Percentiles rank a stretch among this genome's conserved stretches.
These are phyloP conservation scores for Triticum turgidum DNA, from an alignment of 176 grass and related monocot genomes.

Conservation along the genomic window DNA sequence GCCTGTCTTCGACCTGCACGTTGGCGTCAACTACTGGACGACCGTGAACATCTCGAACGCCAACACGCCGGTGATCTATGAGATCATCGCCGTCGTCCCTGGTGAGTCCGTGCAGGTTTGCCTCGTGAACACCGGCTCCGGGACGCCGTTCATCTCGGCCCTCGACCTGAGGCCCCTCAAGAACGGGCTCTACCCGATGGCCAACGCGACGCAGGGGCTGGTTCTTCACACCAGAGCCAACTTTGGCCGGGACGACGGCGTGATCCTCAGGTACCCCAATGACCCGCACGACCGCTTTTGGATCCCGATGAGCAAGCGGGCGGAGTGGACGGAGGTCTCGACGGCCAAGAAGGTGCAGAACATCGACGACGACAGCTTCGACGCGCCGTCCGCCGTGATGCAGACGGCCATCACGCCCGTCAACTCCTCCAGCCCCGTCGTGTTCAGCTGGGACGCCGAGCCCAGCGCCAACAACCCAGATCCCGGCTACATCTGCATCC, in stretches of 20 bases:
- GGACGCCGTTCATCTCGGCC: conserved; percentile 66
- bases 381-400: conserved; percentile 47
- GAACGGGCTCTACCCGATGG: conserved; percentile 15
- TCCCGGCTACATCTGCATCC: conserved; percentile 13
- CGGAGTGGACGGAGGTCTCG: conserved; percentile 5
- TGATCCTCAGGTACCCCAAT: conserved; percentile 41
- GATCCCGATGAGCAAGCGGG: not conserved
- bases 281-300: conserved; percentile 44
- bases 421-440: conserved; percentile 40
- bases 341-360: conserved; percentile 19
- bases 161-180: conserved; percentile 57
- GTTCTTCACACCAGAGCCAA: conserved; percentile 14
- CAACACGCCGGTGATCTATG: not conserved
- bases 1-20: conserved; percentile 48
- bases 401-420: conserved; percentile 47
- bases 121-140: conserved; percentile 50
- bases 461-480: not conserved
- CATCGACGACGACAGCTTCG: not conserved
- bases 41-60: conserved; percentile 40
- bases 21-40: conserved; percentile 40
- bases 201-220: conserved; percentile 30
- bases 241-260: conserved; percentile 17
- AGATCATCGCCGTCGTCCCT: conserved; percentile 26
- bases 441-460: conserved; percentile 21
- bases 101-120: conserved; percentile 43